Base-by-base conservation (phyloP, 2,329 filamentous ascomycete species). In the Neofusicoccum kwambonambiense region DNA sequence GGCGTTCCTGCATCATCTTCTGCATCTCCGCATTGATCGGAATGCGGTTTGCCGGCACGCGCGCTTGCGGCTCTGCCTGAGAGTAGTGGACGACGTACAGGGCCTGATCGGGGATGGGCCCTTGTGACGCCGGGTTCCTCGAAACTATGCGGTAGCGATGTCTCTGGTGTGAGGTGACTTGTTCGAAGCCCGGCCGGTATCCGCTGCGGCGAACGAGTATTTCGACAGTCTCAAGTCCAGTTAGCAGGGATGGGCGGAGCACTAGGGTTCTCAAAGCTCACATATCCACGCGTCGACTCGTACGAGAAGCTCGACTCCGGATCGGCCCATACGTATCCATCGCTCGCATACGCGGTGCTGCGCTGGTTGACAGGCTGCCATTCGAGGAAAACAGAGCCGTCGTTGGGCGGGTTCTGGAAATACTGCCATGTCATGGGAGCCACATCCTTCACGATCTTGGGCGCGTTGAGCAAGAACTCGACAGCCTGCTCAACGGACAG, bases 351-450 rank as follows among this genome's bases (percentile, higher is more conserved):
- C 71, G 88, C 89, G 1, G 86, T 88, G 3, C 86, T 87, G 64
- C 91, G 78, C 65, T 89, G 86, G 71, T 89, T 85, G 61, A 73
- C 72, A 2, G 94, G 90, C 76, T 97, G 93, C 94, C 94, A 98
- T 61, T 90, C 90, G 68, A 98, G 83, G 74, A 95, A 86, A 50
- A 97, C 86, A 8, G 89, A 90, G 64, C 93, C 93, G 77, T 96
- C 92, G 61, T 84, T 70, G 15, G 77, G 84, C 11, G 94, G 94
- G 62, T 88, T 86, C 71, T 95, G 88, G 64, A 98, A 86, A 76
- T 94, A 97, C 51, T 90, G 93, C 94, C 94, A 99, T 79, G 90
- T 91, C 84, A 99, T 93, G 2, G 94, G 87, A 56, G 93, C 89
- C 68, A 89, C 84, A 73, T 96, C 90, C 77, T 92, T 91, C 70